Evolutionary conservation across 176 grass and related monocot species (phyloP).

Genomic region (Calamus simplicifolius): DNA sequence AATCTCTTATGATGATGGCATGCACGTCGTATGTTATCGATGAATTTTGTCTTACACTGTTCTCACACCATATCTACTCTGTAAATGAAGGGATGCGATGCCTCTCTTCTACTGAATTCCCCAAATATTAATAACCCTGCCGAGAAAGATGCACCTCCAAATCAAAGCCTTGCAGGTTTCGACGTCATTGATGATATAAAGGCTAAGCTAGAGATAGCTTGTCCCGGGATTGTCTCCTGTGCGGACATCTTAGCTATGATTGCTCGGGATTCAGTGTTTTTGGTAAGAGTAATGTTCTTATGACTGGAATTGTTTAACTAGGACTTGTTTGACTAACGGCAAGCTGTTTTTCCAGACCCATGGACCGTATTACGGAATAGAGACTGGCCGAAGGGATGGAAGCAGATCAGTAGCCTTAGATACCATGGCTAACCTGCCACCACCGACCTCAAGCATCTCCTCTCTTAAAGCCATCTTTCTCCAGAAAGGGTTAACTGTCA

Average conservation of each 20-base stretch:
- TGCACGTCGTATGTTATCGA: neutral
- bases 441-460: constrained; percentile 15
- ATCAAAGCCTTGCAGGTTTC: no score
- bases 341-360: constrained; percentile 24
- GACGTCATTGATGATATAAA: no score
- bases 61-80: neutral
- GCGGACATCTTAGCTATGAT: no score
- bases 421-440: constrained; percentile 9
- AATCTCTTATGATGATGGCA: neutral
- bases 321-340: neutral
- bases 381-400: constrained; percentile 44
- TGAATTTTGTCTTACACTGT: neutral
- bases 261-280: no score
- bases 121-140: no score
- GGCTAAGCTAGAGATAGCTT: no score
- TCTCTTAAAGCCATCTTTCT: constrained; percentile 29
- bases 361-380: constrained; percentile 38
- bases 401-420: constrained; percentile 27
- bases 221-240: no score
- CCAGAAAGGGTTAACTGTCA: constrained; percentile 27
- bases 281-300: constrained; percentile 1
- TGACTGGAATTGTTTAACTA: neutral
- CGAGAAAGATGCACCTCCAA: no score
- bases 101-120: no score
- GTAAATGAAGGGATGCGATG: no score